phyloP scores from a whole-genome alignment of 1,284 basidiomycete species.

The Polyporus tsugae region DNA sequence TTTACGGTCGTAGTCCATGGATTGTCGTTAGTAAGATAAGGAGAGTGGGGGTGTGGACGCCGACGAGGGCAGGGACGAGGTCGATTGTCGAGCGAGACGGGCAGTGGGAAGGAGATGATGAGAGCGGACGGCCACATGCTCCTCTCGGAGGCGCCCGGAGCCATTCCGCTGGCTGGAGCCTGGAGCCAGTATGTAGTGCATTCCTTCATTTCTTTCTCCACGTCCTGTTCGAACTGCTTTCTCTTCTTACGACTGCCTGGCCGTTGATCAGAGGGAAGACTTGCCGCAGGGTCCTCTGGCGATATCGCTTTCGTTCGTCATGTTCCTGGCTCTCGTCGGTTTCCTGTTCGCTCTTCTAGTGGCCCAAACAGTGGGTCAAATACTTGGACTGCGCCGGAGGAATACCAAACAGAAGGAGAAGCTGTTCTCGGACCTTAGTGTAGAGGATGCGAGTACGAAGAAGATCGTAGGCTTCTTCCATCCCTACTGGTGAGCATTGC shows the following conservation, averaged over 20 bases:
- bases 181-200: neutral
- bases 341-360: constrained; percentile 21
- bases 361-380: constrained; percentile 21
- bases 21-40: constrained; percentile 18
- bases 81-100: neutral
- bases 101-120: constrained; percentile 10
- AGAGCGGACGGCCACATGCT: neutral
- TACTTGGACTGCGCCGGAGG: constrained; percentile 25
- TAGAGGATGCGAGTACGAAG: constrained; percentile 34
- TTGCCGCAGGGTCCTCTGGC: neutral
- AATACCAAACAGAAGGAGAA: constrained; percentile 21
- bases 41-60: constrained; percentile 19
- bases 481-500: constrained; percentile 84
- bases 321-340: constrained; percentile 19
- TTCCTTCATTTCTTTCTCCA: neutral
- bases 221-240: neutral
- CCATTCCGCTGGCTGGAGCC: neutral
- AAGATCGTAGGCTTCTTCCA: constrained; percentile 90
- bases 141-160: neutral
- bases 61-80: constrained; percentile 14
- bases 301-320: constrained; percentile 6
- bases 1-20: constrained; percentile 69
- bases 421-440: constrained; percentile 21
- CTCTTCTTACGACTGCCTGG: neutral
- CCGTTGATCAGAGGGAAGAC: neutral